Evolutionary conservation across 495 filamentous ascomycete species (phyloP).

Genomic region (Aspergillus saccharolyticus): DNA sequence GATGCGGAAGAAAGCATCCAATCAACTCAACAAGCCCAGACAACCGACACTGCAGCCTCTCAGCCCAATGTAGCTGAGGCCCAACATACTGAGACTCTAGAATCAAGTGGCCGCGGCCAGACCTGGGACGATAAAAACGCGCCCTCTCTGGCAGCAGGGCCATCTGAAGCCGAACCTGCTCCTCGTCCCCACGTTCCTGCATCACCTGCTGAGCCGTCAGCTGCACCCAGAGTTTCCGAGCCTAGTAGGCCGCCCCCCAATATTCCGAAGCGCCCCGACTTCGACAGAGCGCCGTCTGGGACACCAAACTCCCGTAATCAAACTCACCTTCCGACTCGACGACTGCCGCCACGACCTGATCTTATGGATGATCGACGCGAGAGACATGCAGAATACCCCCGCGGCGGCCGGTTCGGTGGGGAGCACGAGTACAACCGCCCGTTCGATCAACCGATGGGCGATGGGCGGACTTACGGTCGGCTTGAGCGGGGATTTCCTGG

Average conservation of each 20-base stretch:
- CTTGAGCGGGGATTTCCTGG: slow-evolving; percentile 33
- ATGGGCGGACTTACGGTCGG: slow-evolving; percentile 29
- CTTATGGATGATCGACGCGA: slow-evolving; percentile 36
- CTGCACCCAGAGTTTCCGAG: slow-evolving; percentile 21
- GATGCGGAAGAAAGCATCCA: slow-evolving; percentile 10
- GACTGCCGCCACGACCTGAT: slow-evolving; percentile 37
- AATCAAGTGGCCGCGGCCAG: slow-evolving; percentile 16
- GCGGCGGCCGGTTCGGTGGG: slow-evolving; percentile 31
- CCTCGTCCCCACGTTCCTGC: slow-evolving; percentile 12
- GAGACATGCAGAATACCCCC: slow-evolving; percentile 33
- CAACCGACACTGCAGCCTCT: slow-evolving; percentile 8
- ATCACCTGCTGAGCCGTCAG: slow-evolving; percentile 23
- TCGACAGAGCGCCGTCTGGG: slow-evolving; percentile 23
- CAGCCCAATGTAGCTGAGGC: slow-evolving; percentile 12
- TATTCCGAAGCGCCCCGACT: slow-evolving; percentile 35
- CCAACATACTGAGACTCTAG: slow-evolving; percentile 3
- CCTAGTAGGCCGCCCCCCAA: slow-evolving; percentile 24
- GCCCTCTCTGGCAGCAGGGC: slow-evolving; percentile 4
- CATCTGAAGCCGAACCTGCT: slow-evolving; percentile 10
- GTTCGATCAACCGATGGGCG: slow-evolving; percentile 28
- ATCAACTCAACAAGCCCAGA: slow-evolving; percentile 8
- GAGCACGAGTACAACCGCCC: slow-evolving; percentile 32
- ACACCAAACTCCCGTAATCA: slow-evolving; percentile 26
- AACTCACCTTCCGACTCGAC: slow-evolving; percentile 25
- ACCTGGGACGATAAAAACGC: slow-evolving; percentile 15